Evolutionary conservation across 176 grass and related monocot species (phyloP).

Genomic region (Lolium perenne): DNA sequence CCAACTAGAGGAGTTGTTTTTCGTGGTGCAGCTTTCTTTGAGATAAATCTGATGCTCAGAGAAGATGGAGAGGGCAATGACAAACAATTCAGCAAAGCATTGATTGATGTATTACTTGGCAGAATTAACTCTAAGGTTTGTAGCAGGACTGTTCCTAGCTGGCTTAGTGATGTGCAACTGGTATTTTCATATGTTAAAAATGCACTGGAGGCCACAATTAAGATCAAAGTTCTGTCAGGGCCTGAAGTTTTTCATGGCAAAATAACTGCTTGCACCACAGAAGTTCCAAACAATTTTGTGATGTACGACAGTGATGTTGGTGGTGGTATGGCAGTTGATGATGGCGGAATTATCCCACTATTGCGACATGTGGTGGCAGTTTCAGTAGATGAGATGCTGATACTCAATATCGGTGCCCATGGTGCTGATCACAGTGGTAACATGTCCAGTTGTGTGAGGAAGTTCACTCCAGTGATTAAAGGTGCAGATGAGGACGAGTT

Average conservation of each 20-base stretch:
- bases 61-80: not conserved
- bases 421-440: not conserved
- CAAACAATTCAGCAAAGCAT: constrained; percentile 31
- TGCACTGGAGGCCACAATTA: constrained; percentile 33
- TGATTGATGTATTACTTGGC: not conserved
- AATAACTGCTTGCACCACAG: constrained; percentile 17
- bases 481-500: not conserved
- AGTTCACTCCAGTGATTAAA: not conserved
- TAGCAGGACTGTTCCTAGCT: not conserved
- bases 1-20: constrained; percentile 35
- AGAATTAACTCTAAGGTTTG: not conserved
- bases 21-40: constrained; percentile 8
- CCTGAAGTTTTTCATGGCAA: constrained; percentile 2
- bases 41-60: constrained; percentile 37
- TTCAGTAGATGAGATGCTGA: not conserved
- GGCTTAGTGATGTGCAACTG: constrained; percentile 32
- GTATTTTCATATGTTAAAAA: constrained; percentile 3
- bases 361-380: not conserved
- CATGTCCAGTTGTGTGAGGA: not conserved
- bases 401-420: not conserved
- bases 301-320: not conserved
- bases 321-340: not conserved
- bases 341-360: not conserved
- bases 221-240: constrained; percentile 17
- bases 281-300: not conserved